phyloP scores from a whole-genome alignment of 805 yeast genomes.

The Clavispora carvajalis region DNA sequence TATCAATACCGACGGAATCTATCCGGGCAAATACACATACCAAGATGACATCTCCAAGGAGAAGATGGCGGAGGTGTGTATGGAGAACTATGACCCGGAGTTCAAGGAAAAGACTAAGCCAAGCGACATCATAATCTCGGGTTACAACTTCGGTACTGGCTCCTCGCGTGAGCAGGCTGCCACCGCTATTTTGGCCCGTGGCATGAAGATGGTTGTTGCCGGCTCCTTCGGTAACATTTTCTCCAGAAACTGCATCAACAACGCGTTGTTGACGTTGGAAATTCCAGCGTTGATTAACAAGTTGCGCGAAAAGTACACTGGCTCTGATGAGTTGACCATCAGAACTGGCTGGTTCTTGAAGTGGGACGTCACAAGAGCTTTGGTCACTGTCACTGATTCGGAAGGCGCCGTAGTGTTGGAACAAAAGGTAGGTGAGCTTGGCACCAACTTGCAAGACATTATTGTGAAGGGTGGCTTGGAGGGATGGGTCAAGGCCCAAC shows the following conservation, averaged over 20 bases:
- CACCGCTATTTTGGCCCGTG: slow-evolving; percentile 93
- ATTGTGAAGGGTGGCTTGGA: slow-evolving; percentile 96
- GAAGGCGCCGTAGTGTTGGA: slow-evolving; percentile 57
- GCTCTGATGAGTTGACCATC: slow-evolving; percentile 69
- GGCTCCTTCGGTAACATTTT: slow-evolving; percentile 98
- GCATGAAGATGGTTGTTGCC: slow-evolving; percentile 85
- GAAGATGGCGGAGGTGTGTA: slow-evolving; percentile 97
- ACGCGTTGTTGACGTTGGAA: slow-evolving; percentile 89
- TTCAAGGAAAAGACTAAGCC: slow-evolving; percentile 76
- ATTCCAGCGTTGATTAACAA: slow-evolving; percentile 79
- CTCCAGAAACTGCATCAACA: slow-evolving; percentile 92
- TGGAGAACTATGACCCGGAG: slow-evolving; percentile 96
- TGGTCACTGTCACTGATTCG: slow-evolving; percentile 71
- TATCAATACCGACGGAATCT: slow-evolving; percentile 96
- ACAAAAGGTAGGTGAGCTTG: slow-evolving; percentile 93
- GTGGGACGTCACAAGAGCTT: slow-evolving; percentile 88
- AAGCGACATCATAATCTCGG: slow-evolving; percentile 86
- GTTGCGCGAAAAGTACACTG: slow-evolving; percentile 64
- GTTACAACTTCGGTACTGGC: slow-evolving; percentile 97
- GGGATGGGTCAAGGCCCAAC: slow-evolving; percentile 90
- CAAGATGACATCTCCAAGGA: slow-evolving; percentile 95
- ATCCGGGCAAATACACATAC: slow-evolving; percentile 98
- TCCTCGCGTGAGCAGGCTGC: slow-evolving; percentile 99
- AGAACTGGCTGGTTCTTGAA: slow-evolving; percentile 91
- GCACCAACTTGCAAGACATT: slow-evolving; percentile 92